Evolutionary conservation across 495 filamentous ascomycete species (phyloP), one percentile per base, ranked within the genome.

Genomic region (Glarea lozoyensis): DNA sequence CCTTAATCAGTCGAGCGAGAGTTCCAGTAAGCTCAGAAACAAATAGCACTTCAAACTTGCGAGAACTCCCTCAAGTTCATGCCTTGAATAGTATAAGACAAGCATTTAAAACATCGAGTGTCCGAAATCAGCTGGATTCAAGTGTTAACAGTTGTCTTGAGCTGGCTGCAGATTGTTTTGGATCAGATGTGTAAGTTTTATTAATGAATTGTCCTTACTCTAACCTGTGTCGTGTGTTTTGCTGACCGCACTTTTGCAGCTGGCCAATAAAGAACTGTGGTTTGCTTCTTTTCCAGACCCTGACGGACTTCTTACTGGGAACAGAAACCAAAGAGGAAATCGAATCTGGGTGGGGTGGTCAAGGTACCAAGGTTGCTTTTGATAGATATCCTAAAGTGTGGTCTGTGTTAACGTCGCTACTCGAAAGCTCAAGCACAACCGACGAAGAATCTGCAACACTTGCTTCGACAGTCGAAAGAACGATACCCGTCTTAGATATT

Each of bases 241-340:
- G 18, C 35, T 54, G 61, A 42, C 62, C 25, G 25, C n/a, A 19
- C 11, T 17, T 1, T 16, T 5, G 13, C 25, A 89, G 83, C 23
- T 98, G 92, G 92, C 81, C 88, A 2, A 86, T 98, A 46, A 78
- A 88, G 1, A 98, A 98, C 53, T 94, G 86, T 42, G 87, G 89
- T 18, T 64, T 97, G 23, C 82, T 97, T 68, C 75, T 98, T 4
- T 79, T 96, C 54, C 76, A 88, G 34, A 84, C 85, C 46, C 60
- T 95, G 2, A 77, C 93, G 20, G 86, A 84, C 43, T 75, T 78
- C 17, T 69, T 96, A 40, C 73, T 87, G 10, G 81, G 83, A 2
- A 81, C 70, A 18, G 77, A 81, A 42, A 69, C 70, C 52, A 75
- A 75, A 42, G 41, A 58, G 12, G 40, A 60, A 15, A 67, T 66